Evolutionary conservation across 2,329 filamentous ascomycete species (phyloP), one percentile per base, ranked within the genome.

Genomic region (Exophiala aquamarina): DNA sequence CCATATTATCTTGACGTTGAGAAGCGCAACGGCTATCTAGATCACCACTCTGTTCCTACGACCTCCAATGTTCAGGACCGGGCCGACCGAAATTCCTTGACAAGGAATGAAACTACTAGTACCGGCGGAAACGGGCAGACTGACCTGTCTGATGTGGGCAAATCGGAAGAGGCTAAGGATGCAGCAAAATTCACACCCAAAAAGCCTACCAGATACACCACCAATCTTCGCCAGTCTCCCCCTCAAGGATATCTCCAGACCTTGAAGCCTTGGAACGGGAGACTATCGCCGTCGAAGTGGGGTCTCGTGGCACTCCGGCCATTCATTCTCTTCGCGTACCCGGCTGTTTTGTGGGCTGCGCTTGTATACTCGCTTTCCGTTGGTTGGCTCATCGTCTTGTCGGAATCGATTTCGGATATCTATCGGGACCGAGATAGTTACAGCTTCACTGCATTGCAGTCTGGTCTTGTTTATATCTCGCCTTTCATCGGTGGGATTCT

Each of bases 371-470:
- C 90, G 0, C 84, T 93, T 59, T 93, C 90, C 0, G 81, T 97
- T 5, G 92, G 92, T 29, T 97, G 92, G 93, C 77, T 97, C 20
- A 96, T 97, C 56, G 90, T 97, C 34, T 79, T 97, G 2, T 95
- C 90, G 1, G 91, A 97, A 67, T 87, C 86, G 0, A 82, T 97
- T 2, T 80, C 89, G 0, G 76, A 86, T 49, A 86, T 97, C 51
- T 97, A 89, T 66, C 81, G 87, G 29, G 74, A 82, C 44, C 72
- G 74, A 0, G 72, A 78, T 0, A 76, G 75, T 0, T 97, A 97
- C 71, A 81, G 91, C 57, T 97, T 97, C 64, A 83, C 78, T 18
- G 78, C 89, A 0, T 71, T 96, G 0, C 84, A 89, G 52, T 87
- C 88, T 0, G 92, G 92, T 6, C 75, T 97, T 0, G 80, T 97